A percentile compares a stretch with the other conserved stretches of the same genome.
Evolutionary conservation across 805 yeast genomes (phyloP).

Genomic region (Tetrapisispora phaffii): DNA sequence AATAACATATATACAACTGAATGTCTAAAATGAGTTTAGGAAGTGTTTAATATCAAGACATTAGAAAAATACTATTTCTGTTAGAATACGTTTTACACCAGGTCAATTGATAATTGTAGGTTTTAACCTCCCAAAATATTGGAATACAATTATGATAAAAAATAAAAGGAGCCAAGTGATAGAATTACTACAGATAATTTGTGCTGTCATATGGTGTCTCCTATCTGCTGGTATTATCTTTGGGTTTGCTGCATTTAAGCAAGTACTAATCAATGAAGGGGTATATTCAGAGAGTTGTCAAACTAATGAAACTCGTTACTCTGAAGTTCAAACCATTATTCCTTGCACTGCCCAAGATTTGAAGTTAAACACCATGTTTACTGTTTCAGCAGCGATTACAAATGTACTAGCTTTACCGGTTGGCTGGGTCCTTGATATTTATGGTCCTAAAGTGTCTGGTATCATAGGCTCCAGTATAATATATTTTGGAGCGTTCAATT

Average conservation of each 20-base stretch:
- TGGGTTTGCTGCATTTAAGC: constrained; percentile 93
- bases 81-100: too few relatives aligned
- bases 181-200: constrained; percentile 40
- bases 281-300: constrained; percentile 58
- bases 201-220: constrained; percentile 81
- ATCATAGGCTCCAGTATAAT: constrained; percentile 58
- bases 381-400: constrained; percentile 78
- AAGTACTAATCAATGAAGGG: constrained; percentile 66
- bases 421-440: constrained; percentile 65
- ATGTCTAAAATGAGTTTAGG: too few relatives aligned
- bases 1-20: too few relatives aligned
- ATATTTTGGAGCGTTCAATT: constrained; percentile 41
- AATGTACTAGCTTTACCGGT: constrained; percentile 76
- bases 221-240: constrained; percentile 89
- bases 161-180: background rate
- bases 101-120: background rate
- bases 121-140: background rate
- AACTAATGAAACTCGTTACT: constrained; percentile 4
- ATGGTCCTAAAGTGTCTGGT: constrained; percentile 76
- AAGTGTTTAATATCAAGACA: too few relatives aligned
- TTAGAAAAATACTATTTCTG: too few relatives aligned
- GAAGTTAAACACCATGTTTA: constrained; percentile 71
- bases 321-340: background rate
- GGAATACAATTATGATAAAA: background rate
- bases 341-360: constrained; percentile 73